Evolutionary conservation across 139 green algal genomes (phyloP), one percentile per base, ranked within the genome.

Genomic region (Mychonastes homosphaera): DNA sequence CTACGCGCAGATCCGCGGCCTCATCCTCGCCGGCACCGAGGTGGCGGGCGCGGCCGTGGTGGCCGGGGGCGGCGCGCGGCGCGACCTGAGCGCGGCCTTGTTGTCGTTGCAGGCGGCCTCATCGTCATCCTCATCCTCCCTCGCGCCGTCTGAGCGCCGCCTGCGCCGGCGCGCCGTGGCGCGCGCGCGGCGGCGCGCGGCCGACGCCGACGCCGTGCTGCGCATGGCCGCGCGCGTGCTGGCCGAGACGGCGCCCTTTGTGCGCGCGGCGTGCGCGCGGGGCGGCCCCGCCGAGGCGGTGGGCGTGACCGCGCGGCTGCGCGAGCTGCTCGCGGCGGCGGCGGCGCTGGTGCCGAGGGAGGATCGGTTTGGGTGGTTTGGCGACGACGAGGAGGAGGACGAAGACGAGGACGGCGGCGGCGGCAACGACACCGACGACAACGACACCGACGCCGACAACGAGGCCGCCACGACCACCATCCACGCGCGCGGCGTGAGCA

Each of bases 291-390:
- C 53, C 12, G 19, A 48, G 39, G 33, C 40, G 29, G 46, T 53
- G 12, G 50, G 54, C 16, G 33, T 61, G 7, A 54, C 19, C 0
- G 32, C 46, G 16, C 38, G 61, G 9, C 40, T 67, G 51, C 50
- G 54, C 34, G 34, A 60, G 19, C 39, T 67, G 4, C 49, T 67
- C 50, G 50, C 61, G 23, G 50, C 50, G 13, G 50, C 61, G 27
- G 61, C 58, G 4, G 35, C 10, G 30, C 46, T 65, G 21, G 34
- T 15, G 41, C 19, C 41, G 7, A n/a, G 19, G 7, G 8, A 18
- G 41, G 41, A 48, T n/a, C 19, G 19, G 41, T 5, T n/a, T 18
- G 41, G 19, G 19, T 18, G 41, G 19, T 18, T 13, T 13, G 41
- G 41, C 41, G 10, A 13, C 9, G 41, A n/a, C 8, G 8, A 13